These are phyloP conservation scores for Penicillium parvum DNA, from an alignment of 495 filamentous ascomycete genomes.

Conservation along the genomic window DNA sequence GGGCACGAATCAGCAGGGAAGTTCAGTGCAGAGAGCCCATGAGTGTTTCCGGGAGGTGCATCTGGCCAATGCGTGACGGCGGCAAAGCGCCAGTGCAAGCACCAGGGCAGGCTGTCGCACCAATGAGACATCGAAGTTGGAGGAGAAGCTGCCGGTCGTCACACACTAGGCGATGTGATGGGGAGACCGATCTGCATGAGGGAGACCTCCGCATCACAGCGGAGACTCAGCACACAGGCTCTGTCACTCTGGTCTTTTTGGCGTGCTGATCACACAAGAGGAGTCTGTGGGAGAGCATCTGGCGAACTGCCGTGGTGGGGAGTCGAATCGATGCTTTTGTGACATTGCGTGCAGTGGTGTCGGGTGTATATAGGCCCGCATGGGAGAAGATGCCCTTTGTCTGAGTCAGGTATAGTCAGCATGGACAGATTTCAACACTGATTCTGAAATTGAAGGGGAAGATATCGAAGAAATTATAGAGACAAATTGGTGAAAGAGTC, in stretches of 20 bases:
- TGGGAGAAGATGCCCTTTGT: no score
- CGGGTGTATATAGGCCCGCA: no score
- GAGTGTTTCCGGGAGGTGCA: slow-evolving; percentile 33
- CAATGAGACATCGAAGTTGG: slow-evolving; percentile 29
- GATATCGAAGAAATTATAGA: no score
- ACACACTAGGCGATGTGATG: slow-evolving; percentile 44
- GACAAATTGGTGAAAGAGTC: no score
- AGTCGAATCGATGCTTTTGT: slow-evolving; percentile 2
- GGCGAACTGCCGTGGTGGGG: slow-evolving; percentile 18
- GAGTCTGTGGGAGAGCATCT: slow-evolving; percentile 10
- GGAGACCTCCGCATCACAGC: slow-evolving; percentile 18
- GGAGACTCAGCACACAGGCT: slow-evolving; percentile 5
- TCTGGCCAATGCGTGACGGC: slow-evolving; percentile 40
- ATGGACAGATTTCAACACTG: no score
- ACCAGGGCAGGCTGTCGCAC: slow-evolving; percentile 20
- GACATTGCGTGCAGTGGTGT: slow-evolving; percentile 12
- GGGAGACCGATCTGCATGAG: slow-evolving; percentile 32
- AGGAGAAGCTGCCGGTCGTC: slow-evolving; percentile 28
- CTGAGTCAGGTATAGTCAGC: no score
- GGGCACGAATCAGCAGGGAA: slow-evolving; percentile 31
- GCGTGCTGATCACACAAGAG: no score
- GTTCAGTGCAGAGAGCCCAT: slow-evolving; percentile 13
- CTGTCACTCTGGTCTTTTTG: no score
- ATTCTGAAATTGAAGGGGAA: no score
- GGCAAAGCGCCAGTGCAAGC: slow-evolving; percentile 37